These are phyloP conservation scores for Saposhnikovia divaricata DNA, from an alignment of 129 eudicot species.

Conservation along the genomic window DNA sequence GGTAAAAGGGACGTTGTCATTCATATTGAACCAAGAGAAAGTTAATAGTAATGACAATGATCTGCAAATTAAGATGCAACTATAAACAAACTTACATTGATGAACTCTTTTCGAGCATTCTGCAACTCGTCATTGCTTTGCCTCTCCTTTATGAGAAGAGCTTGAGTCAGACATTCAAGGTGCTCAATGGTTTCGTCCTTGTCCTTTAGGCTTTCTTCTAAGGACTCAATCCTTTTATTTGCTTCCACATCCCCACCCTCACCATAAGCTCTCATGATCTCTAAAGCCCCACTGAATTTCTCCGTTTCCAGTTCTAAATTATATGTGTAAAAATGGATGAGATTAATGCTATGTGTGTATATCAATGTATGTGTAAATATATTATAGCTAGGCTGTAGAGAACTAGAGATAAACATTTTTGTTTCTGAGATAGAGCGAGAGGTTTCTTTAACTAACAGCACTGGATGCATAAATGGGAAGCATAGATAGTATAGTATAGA, in stretches of 20 bases:
- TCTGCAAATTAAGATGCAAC: not conserved
- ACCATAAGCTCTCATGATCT: constrained; percentile 37
- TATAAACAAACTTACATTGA: constrained; percentile 28
- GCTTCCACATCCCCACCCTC: constrained; percentile 31
- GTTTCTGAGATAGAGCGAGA: too few relatives aligned
- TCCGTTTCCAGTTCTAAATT: constrained; percentile 25
- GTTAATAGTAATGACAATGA: not conserved
- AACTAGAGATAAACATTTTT: too few relatives aligned
- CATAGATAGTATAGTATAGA: too few relatives aligned
- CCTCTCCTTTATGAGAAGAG: constrained; percentile 42
- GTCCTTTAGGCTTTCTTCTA: constrained; percentile 33
- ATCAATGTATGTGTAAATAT: too few relatives aligned
- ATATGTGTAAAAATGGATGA: too few relatives aligned
- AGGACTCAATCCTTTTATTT: constrained; percentile 5
- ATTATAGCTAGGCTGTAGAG: too few relatives aligned
- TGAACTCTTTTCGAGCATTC: constrained; percentile 58
- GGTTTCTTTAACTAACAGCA: too few relatives aligned
- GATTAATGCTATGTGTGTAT: too few relatives aligned
- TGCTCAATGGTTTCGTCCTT: constrained; percentile 45
- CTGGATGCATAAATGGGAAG: too few relatives aligned
- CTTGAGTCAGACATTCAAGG: constrained; percentile 34
- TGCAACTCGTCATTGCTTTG: constrained; percentile 48
- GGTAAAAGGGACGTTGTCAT: too few relatives aligned
- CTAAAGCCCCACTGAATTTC: constrained; percentile 34
- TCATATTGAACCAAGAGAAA: not conserved